A percentile compares a stretch with the other conserved stretches of the same genome.
phyloP scores from a whole-genome alignment of 169 alveolate genomes.

The Toxoplasma gondii region DNA sequence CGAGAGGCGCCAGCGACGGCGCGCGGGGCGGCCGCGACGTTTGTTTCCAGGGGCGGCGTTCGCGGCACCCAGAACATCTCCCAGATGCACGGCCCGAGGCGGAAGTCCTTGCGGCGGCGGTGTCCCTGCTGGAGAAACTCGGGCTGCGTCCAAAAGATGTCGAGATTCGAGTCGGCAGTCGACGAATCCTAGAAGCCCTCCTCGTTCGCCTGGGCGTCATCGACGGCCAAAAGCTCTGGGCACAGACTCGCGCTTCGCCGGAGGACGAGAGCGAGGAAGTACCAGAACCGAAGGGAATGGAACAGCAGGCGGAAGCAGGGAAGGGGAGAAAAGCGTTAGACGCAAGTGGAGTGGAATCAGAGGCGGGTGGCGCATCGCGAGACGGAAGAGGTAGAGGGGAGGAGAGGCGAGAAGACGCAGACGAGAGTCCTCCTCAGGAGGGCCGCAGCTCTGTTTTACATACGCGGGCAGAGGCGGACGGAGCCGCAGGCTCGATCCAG shows the following conservation, averaged over 20 bases:
- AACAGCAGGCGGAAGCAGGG: neutral
- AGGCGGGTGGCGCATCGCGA: neutral
- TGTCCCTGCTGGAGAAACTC: constrained; percentile 58
- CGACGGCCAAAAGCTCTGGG: neutral
- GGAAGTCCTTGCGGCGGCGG: constrained; percentile 71
- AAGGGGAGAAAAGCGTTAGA: neutral
- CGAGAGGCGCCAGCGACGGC: neutral
- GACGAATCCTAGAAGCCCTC: constrained; percentile 57
- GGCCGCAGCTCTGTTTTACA: neutral
- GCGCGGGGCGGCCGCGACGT: neutral
- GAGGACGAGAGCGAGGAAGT: neutral
- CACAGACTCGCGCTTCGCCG: neutral
- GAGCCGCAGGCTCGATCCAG: neutral
- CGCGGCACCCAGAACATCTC: neutral
- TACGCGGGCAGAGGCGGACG: neutral
- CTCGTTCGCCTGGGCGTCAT: constrained; percentile 20
- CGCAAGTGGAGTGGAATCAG: neutral
- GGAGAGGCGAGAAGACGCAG: neutral
- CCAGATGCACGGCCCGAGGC: constrained; percentile 59
- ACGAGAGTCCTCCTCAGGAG: neutral
- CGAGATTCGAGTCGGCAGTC: constrained; percentile 68
- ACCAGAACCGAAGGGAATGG: neutral
- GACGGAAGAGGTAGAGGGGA: neutral
- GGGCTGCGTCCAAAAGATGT: constrained; percentile 66
- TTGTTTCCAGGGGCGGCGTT: neutral